A percentile compares a stretch with the other conserved stretches of the same genome.
Conservation (phyloP, 352 stramenopile species). For the Phytophthora foliorum region DNA sequence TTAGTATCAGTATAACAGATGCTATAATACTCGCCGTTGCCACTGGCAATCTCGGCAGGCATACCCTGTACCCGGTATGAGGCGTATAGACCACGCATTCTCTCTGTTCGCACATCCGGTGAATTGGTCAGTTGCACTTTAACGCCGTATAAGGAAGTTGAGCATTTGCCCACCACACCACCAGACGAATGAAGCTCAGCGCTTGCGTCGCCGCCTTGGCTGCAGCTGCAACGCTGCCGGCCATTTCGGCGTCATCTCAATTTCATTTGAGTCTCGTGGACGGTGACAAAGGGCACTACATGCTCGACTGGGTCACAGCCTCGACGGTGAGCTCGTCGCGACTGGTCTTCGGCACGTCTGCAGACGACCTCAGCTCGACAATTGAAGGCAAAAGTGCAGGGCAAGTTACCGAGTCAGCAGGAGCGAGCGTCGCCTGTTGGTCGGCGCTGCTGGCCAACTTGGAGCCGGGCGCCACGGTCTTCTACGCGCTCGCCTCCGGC, state of each 20-base stretch:
- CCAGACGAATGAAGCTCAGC: constrained; percentile 12
- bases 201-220: constrained; percentile 2
- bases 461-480: constrained; percentile 57
- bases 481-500: constrained; percentile 62
- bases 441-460: constrained; percentile 61
- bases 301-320: constrained; percentile 77
- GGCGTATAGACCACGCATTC: no score
- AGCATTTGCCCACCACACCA: not conserved
- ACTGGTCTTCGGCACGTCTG: constrained; percentile 54
- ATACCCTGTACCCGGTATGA: no score
- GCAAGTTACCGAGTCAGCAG: constrained; percentile 55
- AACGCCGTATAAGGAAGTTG: not conserved
- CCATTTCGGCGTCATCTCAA: constrained; percentile 45
- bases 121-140: not conserved
- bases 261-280: constrained; percentile 76
- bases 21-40: no score
- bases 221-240: not conserved
- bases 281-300: constrained; percentile 58
- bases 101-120: not conserved
- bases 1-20: no score
- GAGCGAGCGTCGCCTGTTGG: constrained; percentile 62
- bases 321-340: constrained; percentile 43
- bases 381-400: constrained; percentile 49
- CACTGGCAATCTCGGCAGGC: no score
- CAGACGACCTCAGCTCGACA: constrained; percentile 42